These are phyloP conservation scores for Solanum dulcamara DNA, from an alignment of 257 asterid species.

Conservation along the genomic window DNA sequence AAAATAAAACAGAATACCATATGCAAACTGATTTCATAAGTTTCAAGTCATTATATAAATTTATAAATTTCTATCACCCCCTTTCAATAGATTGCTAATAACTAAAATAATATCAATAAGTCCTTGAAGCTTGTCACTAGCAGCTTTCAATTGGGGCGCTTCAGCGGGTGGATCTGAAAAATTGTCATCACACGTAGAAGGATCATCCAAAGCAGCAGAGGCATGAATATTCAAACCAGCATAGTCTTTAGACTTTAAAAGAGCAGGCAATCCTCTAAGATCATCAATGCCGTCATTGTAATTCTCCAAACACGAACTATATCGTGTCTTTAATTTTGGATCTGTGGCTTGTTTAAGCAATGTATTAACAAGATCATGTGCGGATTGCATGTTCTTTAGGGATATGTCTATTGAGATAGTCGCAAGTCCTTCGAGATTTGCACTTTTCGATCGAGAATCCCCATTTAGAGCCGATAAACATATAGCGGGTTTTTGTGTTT, in stretches of 20 bases:
- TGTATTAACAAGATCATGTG: not conserved
- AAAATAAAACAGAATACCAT: no score
- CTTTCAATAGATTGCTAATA: not conserved
- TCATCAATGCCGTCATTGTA: not conserved
- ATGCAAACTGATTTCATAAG: not conserved
- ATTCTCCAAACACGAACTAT: constrained; percentile 13
- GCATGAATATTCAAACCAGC: not conserved
- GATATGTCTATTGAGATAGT: not conserved
- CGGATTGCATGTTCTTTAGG: not conserved
- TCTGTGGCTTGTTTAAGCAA: not conserved
- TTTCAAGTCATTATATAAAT: not conserved
- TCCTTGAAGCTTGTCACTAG: not conserved
- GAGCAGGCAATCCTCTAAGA: not conserved
- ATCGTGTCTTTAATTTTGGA: not conserved
- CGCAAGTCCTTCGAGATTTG: constrained; percentile 8
- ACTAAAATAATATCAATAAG: not conserved
- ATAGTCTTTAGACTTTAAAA: not conserved
- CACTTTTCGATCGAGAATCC: constrained; percentile 10
- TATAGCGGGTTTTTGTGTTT: not conserved
- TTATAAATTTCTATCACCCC: not conserved
- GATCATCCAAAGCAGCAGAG: not conserved
- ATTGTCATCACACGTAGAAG: not conserved
- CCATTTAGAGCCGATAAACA: constrained; percentile 3
- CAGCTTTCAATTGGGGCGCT: not conserved
- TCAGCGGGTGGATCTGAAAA: not conserved